phyloP scores from a whole-genome alignment of 495 filamentous ascomycete species.

The Bryoglossum gracile region DNA sequence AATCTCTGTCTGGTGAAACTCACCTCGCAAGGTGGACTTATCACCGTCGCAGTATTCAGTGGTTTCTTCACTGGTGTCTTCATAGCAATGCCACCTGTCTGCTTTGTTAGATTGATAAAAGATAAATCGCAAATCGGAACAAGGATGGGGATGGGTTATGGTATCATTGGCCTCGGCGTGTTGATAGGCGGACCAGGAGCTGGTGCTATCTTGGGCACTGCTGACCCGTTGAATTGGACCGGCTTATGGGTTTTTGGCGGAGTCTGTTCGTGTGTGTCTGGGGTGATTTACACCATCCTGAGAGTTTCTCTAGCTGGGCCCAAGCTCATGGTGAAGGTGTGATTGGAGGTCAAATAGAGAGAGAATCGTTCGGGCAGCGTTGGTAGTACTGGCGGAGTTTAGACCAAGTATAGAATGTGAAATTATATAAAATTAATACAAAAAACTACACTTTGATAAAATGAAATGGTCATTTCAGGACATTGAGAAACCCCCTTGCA shows the following conservation, averaged over 20 bases:
- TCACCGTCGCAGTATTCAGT: constrained; percentile 34
- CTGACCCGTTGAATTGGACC: not conserved
- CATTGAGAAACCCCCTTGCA: no score
- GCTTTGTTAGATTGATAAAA: constrained; percentile 41
- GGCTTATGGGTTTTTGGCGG: not conserved
- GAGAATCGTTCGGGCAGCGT: no score
- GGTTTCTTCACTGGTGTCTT: constrained; percentile 53
- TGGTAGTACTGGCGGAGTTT: no score
- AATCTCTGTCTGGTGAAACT: constrained; percentile 55
- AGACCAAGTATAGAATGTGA: no score
- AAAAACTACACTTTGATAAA: no score
- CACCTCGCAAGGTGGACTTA: constrained; percentile 37
- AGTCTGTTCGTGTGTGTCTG: not conserved
- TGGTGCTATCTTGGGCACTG: not conserved
- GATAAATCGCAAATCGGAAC: constrained; percentile 61
- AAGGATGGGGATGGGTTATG: constrained; percentile 73
- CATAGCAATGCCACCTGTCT: constrained; percentile 38
- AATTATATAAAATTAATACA: no score
- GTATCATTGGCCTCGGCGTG: constrained; percentile 59
- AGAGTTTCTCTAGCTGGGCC: not conserved
- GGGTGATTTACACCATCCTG: not conserved
- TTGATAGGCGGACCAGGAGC: constrained; percentile 28
- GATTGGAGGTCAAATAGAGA: not conserved
- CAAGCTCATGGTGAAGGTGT: not conserved
- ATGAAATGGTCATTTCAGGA: no score